These are phyloP conservation scores for Zoysia matrella DNA, from an alignment of 202 grass and related monocot genomes.

Conservation along the genomic window DNA sequence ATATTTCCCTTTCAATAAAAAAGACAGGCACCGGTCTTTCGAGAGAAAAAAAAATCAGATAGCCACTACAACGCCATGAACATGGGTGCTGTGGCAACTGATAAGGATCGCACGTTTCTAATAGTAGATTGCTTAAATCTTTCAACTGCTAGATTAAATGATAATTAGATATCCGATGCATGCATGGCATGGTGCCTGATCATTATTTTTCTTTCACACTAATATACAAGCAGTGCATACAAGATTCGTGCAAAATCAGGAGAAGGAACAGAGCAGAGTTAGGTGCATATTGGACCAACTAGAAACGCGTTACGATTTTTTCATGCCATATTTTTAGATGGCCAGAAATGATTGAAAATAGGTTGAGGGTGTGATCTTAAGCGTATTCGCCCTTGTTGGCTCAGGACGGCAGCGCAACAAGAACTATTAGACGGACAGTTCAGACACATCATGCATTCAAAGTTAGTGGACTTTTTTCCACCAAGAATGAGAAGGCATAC, in stretches of 20 bases:
- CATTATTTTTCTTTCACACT: too few relatives aligned
- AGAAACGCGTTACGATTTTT: background rate
- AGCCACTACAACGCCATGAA: background rate
- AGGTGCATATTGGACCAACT: background rate
- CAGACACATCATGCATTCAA: background rate
- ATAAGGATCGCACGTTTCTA: background rate
- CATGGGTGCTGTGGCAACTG: background rate
- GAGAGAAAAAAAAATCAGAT: background rate
- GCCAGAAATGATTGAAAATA: background rate
- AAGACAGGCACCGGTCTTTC: too few relatives aligned
- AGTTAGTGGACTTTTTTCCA: background rate
- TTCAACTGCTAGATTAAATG: slow-evolving; percentile 13
- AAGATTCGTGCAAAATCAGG: background rate
- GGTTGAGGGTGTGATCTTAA: background rate
- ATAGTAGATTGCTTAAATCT: background rate
- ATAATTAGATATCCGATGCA: background rate
- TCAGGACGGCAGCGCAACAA: background rate
- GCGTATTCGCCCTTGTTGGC: background rate
- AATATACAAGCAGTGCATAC: background rate
- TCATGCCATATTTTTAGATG: background rate
- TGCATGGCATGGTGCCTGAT: too few relatives aligned
- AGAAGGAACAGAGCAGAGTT: background rate
- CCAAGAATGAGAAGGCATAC: background rate
- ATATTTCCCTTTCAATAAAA: background rate
- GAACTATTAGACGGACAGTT: background rate